Evolutionary conservation across 805 yeast genomes (phyloP).

Genomic region (Monosporozyma aerobia): DNA sequence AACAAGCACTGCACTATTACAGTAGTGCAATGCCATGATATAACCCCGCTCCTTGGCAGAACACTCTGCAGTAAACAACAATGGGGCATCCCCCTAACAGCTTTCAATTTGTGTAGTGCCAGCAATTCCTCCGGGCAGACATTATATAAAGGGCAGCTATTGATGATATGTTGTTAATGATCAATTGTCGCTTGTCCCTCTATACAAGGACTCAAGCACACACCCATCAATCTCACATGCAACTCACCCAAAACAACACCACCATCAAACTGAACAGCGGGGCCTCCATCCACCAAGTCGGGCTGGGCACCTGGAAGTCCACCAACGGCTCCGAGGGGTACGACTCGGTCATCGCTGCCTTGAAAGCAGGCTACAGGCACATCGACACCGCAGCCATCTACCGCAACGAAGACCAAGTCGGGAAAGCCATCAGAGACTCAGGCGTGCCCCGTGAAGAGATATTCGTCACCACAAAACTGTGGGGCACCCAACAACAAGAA

Average conservation of each 20-base stretch:
- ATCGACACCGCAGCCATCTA: conserved; percentile 71
- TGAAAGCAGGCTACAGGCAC: conserved; percentile 60
- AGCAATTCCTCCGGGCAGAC: too few relatives aligned
- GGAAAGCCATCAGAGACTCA: conserved; percentile 44
- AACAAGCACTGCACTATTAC: too few relatives aligned
- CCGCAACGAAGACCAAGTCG: conserved; percentile 57
- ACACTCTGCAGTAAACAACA: too few relatives aligned
- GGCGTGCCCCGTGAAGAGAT: conserved; percentile 57
- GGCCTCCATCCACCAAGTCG: conserved; percentile 51
- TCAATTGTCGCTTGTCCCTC: too few relatives aligned
- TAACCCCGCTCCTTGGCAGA: too few relatives aligned
- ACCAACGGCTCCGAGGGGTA: conserved; percentile 44
- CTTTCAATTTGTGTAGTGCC: too few relatives aligned
- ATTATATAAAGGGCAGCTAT: too few relatives aligned
- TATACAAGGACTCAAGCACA: background rate
- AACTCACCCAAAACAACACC: conserved; percentile 14
- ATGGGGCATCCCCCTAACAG: too few relatives aligned
- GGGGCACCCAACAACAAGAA: conserved; percentile 42
- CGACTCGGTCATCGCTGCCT: conserved; percentile 50
- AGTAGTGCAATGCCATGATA: too few relatives aligned
- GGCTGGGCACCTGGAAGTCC: conserved; percentile 68
- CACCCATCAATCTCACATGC: conserved; percentile 6
- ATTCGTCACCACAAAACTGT: conserved; percentile 64
- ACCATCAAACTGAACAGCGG: conserved; percentile 51
- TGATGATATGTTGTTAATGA: too few relatives aligned